Evolutionary conservation across 305 asterid species (phyloP), one percentile per base, ranked within the genome.

Genomic region (Fraxinus greggii): DNA sequence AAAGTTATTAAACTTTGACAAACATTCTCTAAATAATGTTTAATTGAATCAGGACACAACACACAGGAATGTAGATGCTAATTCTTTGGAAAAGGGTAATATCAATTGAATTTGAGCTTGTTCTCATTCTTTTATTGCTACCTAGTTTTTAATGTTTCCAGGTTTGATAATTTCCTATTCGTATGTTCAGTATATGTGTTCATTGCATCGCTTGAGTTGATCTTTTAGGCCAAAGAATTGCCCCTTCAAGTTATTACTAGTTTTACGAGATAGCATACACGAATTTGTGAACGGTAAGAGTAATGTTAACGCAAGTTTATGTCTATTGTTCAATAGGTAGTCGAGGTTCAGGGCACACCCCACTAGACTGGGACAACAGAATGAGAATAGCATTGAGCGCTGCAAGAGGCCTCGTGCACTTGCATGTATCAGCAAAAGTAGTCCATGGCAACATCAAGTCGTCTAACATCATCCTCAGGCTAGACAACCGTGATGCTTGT

Each of bases 261-360:
- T 21, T 59, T 59, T 7, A 21, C 29, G 0, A 21, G 69, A 59
- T 21, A 21, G 13, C 13, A 1, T 29, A 0, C 67, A 48, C 23
- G 61, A 15, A 48, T 48, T 48, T 48, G 33, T 10, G 33, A 24
- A 12, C 8, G 2, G 72, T 1, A 65, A 26, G 35, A 65, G 72
- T 24, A 35, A 65, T 23, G 33, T 31, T 24, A 45, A 56, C 38
- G 23, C 35, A 48, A 69, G 42, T 24, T 80, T 26, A n/a, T 24
- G 38, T 79, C 24, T 82, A 32, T 76, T 81, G 79, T 78, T 81
- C 38, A 82, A 23, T 81, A 97, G 99, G 99, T 10, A 97, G 97
- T 76, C 90, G 99, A 88, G 99, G 99, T 31, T 97, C 99, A 0
- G 99, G 99, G 1, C 98, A 97, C 7, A 91, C 97, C 45, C 98